Conservation (phyloP, 2,329 filamentous ascomycete genomes). For the Trichoderma aggressivum region DNA sequence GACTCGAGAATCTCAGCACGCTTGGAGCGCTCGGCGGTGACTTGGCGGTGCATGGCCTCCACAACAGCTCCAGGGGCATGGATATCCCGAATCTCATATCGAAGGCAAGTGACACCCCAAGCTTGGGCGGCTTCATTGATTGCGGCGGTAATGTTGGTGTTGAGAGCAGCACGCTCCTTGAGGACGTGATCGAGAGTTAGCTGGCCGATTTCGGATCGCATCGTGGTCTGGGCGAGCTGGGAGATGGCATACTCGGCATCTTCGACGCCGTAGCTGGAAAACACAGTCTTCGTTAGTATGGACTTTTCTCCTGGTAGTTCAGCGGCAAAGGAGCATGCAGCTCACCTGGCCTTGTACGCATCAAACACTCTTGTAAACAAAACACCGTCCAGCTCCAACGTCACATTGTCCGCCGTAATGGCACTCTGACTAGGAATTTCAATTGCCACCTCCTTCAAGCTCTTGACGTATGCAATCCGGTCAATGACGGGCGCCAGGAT, state of each 20-base stretch:
- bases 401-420: conserved; percentile 98
- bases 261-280: conserved; percentile 84
- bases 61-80: conserved; percentile 92
- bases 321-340: neutral
- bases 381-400: conserved; percentile 91
- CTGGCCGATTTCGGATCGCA: conserved; percentile 98
- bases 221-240: conserved; percentile 95
- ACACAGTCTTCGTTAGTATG: neutral
- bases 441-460: conserved; percentile 90
- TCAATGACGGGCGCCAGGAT: conserved; percentile 88
- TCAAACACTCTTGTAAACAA: conserved; percentile 96
- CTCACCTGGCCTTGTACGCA: conserved; percentile 91
- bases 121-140: conserved; percentile 98
- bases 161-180: conserved; percentile 92
- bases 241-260: conserved; percentile 98
- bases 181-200: conserved; percentile 94
- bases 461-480: conserved; percentile 96
- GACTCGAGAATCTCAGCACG: conserved; percentile 96
- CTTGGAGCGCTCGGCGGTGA: conserved; percentile 95
- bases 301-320: neutral
- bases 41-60: conserved; percentile 96
- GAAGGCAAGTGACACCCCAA: conserved; percentile 93
- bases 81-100: conserved; percentile 98
- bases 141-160: conserved; percentile 96
- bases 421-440: conserved; percentile 97